Percentiles rank a stretch among this genome's conserved stretches.
Conservation (phyloP, 495 filamentous ascomycete genomes). For the Usnea hakonensis region DNA sequence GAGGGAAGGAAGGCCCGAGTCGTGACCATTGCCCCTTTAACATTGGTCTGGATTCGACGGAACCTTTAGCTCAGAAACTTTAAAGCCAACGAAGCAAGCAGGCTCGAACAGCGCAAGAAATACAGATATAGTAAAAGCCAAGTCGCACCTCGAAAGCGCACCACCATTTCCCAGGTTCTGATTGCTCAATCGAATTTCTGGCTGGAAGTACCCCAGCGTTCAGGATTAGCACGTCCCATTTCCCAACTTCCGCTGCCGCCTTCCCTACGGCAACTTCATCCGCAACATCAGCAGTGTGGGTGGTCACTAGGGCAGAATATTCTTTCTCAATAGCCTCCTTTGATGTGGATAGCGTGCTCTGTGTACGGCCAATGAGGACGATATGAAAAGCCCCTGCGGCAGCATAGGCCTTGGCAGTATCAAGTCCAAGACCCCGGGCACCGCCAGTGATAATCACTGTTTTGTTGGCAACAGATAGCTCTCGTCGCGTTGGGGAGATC, state of each 20-base stretch:
- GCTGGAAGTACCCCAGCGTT: constrained; percentile 28
- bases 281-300: constrained; percentile 23
- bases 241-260: constrained; percentile 17
- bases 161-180: constrained; percentile 25
- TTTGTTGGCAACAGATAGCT: constrained; percentile 38
- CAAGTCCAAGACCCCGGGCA: constrained; percentile 38
- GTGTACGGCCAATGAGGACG: constrained; percentile 32
- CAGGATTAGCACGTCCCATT: constrained; percentile 33
- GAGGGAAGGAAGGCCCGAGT: constrained; percentile 28
- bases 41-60: constrained; percentile 21
- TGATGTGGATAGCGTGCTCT: constrained; percentile 16
- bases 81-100: neutral
- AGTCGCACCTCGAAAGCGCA: constrained; percentile 24
- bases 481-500: constrained; percentile 35
- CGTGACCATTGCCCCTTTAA: constrained; percentile 30
- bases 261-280: constrained; percentile 12
- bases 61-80: neutral
- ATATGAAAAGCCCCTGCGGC: constrained; percentile 36
- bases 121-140: neutral
- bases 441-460: constrained; percentile 42
- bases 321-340: constrained; percentile 10
- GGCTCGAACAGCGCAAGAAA: neutral
- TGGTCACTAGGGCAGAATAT: constrained; percentile 16
- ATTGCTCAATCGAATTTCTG: constrained; percentile 21
- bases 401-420: constrained; percentile 36